Base-by-base conservation (phyloP, 768 basidiomycete genomes). In the Termitomyces sp. region DNA sequence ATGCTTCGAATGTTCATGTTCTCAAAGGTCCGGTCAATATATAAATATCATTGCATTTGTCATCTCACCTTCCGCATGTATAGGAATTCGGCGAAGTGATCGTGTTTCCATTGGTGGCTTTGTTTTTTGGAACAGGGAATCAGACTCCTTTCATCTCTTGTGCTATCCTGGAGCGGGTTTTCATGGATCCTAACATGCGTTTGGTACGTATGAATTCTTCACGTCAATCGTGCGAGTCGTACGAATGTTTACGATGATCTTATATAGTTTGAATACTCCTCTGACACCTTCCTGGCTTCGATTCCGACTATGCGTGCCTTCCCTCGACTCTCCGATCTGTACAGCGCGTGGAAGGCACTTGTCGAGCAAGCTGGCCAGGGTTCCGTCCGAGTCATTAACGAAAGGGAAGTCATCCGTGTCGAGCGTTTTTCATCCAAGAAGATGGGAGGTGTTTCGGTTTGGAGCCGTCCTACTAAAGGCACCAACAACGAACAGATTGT, bases 131-230 rank as follows among this genome's bases (percentile, higher is more conserved):
- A 33, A 72, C 73, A 35, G 72, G 73, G 15, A 74, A 74, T 24
- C 73, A 74, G 46, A 74, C 72, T 4, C 72, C 73, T 38, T 74
- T 70, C 63, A 70, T 74, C 33, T 73, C 72, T 15, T 73, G 68
- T 7, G 71, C 72, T 11, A 74, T 73, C 20, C 62, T 73, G 11
- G 72, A 71, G 42, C 70, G 73, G 38, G 70, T 74, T 32, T 74
- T 73, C 56, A 74, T 73, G 70, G 72, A 74, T 55, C 70, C 69
- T 15, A 73, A 71, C 58, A 72, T 74, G 73, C 69, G 72, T 52
- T 63, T 73, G 59, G 71, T 71, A 48, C n/a, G 66, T 65, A 16
- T 48, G 46, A 36, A 24, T 18, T 35, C n/a, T 22, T 44, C 28
- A 36, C n/a, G n/a, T 20, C 15, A 45, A 13, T 35, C 5, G 38